Conservation (phyloP, 108 stramenopile genomes). For the Cylindrotheca fusiformis region DNA sequence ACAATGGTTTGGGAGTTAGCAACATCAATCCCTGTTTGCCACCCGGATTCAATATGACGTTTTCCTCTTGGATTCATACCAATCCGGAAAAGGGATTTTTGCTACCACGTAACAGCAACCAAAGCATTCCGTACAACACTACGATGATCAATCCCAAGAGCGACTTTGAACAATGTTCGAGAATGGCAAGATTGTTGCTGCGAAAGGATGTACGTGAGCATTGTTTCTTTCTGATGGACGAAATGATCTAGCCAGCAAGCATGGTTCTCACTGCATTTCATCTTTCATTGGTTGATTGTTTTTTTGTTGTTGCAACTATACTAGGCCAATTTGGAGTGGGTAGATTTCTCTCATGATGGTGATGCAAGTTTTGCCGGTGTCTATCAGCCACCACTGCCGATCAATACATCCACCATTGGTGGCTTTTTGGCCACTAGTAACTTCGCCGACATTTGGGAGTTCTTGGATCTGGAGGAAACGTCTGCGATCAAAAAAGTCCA, state of each 20-base stretch:
- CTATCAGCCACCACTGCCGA: conserved; percentile 84
- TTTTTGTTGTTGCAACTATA: neutral
- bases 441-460: conserved; percentile 58
- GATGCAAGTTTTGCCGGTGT: conserved; percentile 84
- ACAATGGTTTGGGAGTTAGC: conserved; percentile 3
- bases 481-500: conserved; percentile 45
- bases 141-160: conserved; percentile 44
- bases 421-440: conserved; percentile 79
- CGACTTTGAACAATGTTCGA: conserved; percentile 45
- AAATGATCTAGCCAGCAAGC: too few relatives aligned
- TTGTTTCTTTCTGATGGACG: too few relatives aligned
- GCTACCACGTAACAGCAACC: conserved; percentile 10
- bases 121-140: conserved; percentile 36
- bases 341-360: conserved; percentile 71
- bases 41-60: conserved; percentile 29
- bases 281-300: conserved; percentile 1
- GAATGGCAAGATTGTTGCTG: conserved; percentile 29
- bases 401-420: conserved; percentile 28
- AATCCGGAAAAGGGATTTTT: conserved; percentile 12
- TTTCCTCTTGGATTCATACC: conserved; percentile 45
- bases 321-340: conserved; percentile 54
- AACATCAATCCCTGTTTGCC: conserved; percentile 55
- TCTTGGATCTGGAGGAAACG: conserved; percentile 46
- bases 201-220: conserved; percentile 9
- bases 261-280: too few relatives aligned